phyloP scores from a whole-genome alignment of 495 filamentous ascomycete genomes.

The Bacidia rubella region DNA sequence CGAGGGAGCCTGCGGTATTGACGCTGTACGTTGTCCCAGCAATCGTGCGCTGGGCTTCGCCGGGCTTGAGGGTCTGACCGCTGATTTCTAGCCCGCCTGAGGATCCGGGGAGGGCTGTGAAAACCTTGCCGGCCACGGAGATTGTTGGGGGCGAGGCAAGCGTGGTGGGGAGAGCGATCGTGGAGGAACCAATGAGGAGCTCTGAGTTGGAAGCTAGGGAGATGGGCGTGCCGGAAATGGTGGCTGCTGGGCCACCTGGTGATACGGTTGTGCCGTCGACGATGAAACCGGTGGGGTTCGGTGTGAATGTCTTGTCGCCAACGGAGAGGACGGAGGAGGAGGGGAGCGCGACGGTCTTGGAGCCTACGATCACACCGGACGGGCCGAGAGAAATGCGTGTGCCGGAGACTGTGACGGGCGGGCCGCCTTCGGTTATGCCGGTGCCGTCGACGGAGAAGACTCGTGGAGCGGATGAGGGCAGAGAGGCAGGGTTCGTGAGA shows the following conservation, averaged over 20 bases:
- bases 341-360: neutral
- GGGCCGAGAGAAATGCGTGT: conserved; percentile 7
- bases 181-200: conserved; percentile 1
- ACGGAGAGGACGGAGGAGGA: neutral
- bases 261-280: neutral
- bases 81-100: neutral
- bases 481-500: neutral
- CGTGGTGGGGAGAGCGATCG: neutral
- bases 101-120: conserved; percentile 5
- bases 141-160: neutral
- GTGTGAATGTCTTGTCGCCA: conserved; percentile 1
- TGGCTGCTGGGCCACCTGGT: conserved; percentile 7
- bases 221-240: neutral
- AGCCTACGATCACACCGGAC: neutral
- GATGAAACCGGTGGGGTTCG: conserved; percentile 4
- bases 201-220: neutral
- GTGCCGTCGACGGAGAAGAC: neutral
- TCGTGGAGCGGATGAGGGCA: neutral
- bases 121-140: neutral
- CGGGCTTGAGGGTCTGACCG: conserved; percentile 8
- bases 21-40: conserved; percentile 6
- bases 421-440: conserved; percentile 3
- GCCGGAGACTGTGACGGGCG: conserved; percentile 3
- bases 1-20: neutral
- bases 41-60: neutral